phyloP scores from a whole-genome alignment of 2,329 filamentous ascomycete genomes.

The Esteya vermicola region DNA sequence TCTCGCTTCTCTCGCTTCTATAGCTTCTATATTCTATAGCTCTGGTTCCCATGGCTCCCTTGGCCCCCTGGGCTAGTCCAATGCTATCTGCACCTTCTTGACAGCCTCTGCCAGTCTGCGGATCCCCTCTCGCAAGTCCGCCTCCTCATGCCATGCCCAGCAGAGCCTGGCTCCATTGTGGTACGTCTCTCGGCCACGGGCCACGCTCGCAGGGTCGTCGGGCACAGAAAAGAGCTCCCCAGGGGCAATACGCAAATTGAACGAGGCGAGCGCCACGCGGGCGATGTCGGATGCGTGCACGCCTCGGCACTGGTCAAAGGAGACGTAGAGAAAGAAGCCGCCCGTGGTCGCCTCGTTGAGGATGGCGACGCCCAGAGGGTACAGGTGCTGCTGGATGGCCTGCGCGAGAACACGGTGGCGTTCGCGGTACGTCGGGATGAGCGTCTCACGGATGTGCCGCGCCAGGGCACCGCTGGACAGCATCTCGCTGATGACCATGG shows the following conservation, averaged over 20 bases:
- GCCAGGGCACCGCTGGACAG: slow-evolving; percentile 37
- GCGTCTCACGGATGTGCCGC: slow-evolving; percentile 31
- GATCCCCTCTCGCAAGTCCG: slow-evolving; percentile 38
- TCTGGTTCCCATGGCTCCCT: too few species aligned
- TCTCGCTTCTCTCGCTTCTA: too few species aligned
- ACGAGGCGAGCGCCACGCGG: too few species aligned
- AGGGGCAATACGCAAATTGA: not conserved
- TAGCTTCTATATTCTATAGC: too few species aligned
- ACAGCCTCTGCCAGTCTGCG: too few species aligned
- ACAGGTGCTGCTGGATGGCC: slow-evolving; percentile 3
- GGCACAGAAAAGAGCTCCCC: slow-evolving; percentile 3
- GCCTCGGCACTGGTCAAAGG: too few species aligned
- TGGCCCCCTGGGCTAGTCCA: too few species aligned
- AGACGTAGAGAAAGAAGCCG: too few species aligned
- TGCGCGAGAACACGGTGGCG: slow-evolving; percentile 6
- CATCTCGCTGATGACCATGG: slow-evolving; percentile 27
- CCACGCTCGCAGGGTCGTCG: too few species aligned
- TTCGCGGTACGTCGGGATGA: slow-evolving; percentile 16
- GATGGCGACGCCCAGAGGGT: slow-evolving; percentile 5
- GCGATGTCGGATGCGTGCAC: too few species aligned
- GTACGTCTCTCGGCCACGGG: slow-evolving; percentile 20
- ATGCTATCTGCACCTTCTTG: too few species aligned
- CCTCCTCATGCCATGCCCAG: slow-evolving; percentile 43
- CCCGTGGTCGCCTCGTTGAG: too few species aligned
- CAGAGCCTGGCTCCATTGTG: slow-evolving; percentile 36